A percentile compares a stretch with the other conserved stretches of the same genome.
These are phyloP conservation scores for Clarireedia hainanense DNA, from an alignment of 2,329 filamentous ascomycete species.

Conservation along the genomic window DNA sequence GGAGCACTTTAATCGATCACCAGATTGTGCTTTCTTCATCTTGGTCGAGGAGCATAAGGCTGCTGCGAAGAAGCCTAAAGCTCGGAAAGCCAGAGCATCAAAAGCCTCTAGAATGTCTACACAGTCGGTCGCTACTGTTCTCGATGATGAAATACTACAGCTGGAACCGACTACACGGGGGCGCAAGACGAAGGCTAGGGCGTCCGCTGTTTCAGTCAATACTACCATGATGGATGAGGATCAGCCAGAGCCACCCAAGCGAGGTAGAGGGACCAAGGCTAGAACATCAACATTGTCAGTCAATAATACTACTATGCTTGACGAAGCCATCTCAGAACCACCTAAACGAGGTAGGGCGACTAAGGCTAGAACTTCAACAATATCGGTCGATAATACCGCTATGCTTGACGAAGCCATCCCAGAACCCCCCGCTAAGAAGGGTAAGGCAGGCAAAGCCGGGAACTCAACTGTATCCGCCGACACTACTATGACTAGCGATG, in stretches of 20 bases:
- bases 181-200: too few species aligned
- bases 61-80: conserved; percentile 43
- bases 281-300: neutral
- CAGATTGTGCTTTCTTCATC: conserved; percentile 75
- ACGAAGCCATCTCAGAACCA: too few species aligned
- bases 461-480: neutral
- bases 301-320: too few species aligned
- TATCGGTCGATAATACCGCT: conserved; percentile 34
- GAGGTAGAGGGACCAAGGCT: neutral
- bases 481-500: neutral
- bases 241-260: neutral
- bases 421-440: too few species aligned
- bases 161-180: too few species aligned
- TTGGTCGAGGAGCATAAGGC: conserved; percentile 49
- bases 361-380: conserved; percentile 56
- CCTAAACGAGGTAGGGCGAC: conserved; percentile 52
- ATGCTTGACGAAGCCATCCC: neutral
- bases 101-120: conserved; percentile 60
- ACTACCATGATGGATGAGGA: too few species aligned
- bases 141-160: conserved; percentile 35
- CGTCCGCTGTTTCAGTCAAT: too few species aligned
- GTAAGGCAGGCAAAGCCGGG: too few species aligned
- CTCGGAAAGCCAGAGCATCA: conserved; percentile 52
- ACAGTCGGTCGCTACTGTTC: conserved; percentile 45
- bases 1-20: conserved; percentile 74